These are phyloP conservation scores for Fusarium sp. DNA, from an alignment of 2,329 filamentous ascomycete species.

Conservation along the genomic window DNA sequence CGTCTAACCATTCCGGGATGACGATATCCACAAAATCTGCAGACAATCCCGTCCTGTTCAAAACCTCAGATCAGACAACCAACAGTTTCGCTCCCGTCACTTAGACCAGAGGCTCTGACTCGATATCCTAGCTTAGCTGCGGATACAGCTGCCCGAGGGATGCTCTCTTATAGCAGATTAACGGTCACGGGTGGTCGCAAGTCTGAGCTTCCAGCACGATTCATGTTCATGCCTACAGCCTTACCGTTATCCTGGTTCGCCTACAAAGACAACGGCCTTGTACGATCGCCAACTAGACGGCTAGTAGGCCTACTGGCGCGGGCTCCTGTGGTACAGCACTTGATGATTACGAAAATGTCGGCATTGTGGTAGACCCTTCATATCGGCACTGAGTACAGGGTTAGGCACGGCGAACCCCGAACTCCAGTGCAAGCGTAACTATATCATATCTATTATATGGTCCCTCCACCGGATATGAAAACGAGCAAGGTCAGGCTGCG, in stretches of 20 bases:
- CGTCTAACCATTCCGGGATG: constrained; percentile 38
- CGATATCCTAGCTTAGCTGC: not conserved
- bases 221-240: constrained; percentile 18
- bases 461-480: not conserved
- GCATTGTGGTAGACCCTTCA: constrained; percentile 16
- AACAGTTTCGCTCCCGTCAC: not conserved
- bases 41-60: constrained; percentile 5
- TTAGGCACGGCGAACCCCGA: constrained; percentile 28
- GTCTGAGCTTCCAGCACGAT: not conserved
- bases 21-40: constrained; percentile 30
- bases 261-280: constrained; percentile 3
- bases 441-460: constrained; percentile 6
- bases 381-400: constrained; percentile 7
- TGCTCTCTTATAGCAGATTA: constrained; percentile 1
- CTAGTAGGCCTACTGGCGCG: not conserved
- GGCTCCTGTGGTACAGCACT: constrained; percentile 26
- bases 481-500: constrained; percentile 13
- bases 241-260: constrained; percentile 14
- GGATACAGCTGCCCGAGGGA: not conserved
- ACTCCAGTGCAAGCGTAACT: constrained; percentile 8
- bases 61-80: constrained; percentile 11
- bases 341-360: constrained; percentile 9
- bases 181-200: constrained; percentile 1
- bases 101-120: not conserved
- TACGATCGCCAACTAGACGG: constrained; percentile 9